Percentiles rank a stretch among this genome's conserved stretches.
phyloP scores from a whole-genome alignment of 1,284 basidiomycete genomes.

The Apiotrichum mycotoxinovorans region DNA sequence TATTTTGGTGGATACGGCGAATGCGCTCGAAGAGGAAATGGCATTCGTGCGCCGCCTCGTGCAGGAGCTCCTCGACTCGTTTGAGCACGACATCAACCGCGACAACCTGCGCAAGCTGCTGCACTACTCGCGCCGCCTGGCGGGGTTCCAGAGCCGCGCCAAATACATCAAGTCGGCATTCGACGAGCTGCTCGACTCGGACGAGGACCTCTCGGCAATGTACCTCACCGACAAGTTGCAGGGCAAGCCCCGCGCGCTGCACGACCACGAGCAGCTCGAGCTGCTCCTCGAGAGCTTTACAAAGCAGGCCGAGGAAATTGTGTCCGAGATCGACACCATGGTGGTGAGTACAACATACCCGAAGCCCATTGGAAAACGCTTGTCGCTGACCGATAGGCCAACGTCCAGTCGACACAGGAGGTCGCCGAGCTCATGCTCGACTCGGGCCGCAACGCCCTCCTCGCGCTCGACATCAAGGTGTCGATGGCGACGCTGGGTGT shows the following conservation, averaged over 20 bases:
- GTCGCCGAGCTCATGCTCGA: slow-evolving; percentile 96
- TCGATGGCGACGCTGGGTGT: slow-evolving; percentile 94
- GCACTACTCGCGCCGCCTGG: slow-evolving; percentile 80
- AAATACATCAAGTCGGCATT: slow-evolving; percentile 83
- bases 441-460: slow-evolving; percentile 86
- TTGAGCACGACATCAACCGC: slow-evolving; percentile 88
- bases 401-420: slow-evolving; percentile 94
- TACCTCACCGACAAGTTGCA: slow-evolving; percentile 78
- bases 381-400: slow-evolving; percentile 56
- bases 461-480: slow-evolving; percentile 87
- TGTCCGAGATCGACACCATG: slow-evolving; percentile 83
- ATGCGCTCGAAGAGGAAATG: slow-evolving; percentile 89
- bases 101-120: slow-evolving; percentile 85
- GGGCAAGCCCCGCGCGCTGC: slow-evolving; percentile 56
- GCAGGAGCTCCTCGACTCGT: slow-evolving; percentile 77
- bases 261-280: slow-evolving; percentile 91
- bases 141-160: slow-evolving; percentile 82
- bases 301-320: slow-evolving; percentile 94
- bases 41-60: slow-evolving; percentile 80
- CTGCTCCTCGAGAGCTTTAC: slow-evolving; percentile 87
- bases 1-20: slow-evolving; percentile 78
- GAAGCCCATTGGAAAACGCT: not conserved
- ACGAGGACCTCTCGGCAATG: slow-evolving; percentile 90
- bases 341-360: slow-evolving; percentile 56
- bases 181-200: slow-evolving; percentile 85